Percentiles rank a stretch among this genome's conserved stretches.
Conservation (phyloP, 2,329 filamentous ascomycete species). For the Beauveria scarabaeidicola region DNA sequence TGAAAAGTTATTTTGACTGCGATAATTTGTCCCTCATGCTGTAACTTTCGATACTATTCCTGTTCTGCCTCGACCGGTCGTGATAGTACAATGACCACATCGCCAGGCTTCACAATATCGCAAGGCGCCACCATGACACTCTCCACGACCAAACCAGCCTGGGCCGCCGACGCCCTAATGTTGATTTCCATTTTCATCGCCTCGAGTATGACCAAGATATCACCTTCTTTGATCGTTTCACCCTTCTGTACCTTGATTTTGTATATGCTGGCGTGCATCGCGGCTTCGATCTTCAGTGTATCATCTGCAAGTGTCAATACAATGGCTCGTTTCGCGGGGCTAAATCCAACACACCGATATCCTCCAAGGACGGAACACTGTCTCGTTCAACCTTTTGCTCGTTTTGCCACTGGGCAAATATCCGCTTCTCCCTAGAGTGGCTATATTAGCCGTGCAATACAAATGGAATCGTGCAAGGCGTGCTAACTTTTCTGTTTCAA, state of each 20-base stretch:
- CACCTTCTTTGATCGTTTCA: slow-evolving; percentile 30
- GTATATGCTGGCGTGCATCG: slow-evolving; percentile 45
- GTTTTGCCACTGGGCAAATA: slow-evolving; percentile 24
- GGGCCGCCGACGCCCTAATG: slow-evolving; percentile 19
- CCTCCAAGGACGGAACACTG: slow-evolving; percentile 11
- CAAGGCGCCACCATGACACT: not conserved
- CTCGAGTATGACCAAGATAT: slow-evolving; percentile 39
- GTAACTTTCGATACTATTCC: fast-evolving
- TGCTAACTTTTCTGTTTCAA: slow-evolving; percentile 17
- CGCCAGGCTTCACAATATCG: slow-evolving; percentile 11
- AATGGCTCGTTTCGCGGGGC: not conserved
- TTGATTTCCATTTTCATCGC: slow-evolving; percentile 52
- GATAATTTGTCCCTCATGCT: not conserved
- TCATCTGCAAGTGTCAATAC: slow-evolving; percentile 12
- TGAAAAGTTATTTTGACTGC: not conserved
- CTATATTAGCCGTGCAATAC: not conserved
- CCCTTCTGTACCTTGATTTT: slow-evolving; percentile 38
- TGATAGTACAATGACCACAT: not conserved
- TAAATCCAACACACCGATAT: not conserved
- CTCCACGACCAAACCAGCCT: not conserved
- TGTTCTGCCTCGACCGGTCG: not conserved
- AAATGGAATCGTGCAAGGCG: too few relatives aligned
- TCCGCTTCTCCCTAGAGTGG: slow-evolving; percentile 6
- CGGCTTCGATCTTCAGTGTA: slow-evolving; percentile 29
- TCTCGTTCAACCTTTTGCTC: slow-evolving; percentile 17